Evolutionary conservation across 2,329 filamentous ascomycete species (phyloP), one percentile per base, ranked within the genome.

Genomic region (Alternaria gaisen): DNA sequence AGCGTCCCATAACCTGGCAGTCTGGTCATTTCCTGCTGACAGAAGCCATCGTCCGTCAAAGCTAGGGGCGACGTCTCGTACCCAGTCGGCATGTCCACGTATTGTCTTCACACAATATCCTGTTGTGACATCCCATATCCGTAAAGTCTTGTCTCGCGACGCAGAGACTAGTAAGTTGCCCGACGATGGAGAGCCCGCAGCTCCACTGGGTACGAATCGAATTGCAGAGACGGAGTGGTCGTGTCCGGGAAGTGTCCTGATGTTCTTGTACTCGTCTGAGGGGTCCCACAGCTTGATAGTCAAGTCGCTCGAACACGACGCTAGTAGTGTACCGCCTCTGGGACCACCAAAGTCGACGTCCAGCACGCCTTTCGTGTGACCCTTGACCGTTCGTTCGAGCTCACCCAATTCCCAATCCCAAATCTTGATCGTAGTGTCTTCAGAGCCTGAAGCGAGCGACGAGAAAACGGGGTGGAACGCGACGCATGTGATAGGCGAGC

Each of bases 331-430:
- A 32, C 88, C 90, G 42, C 92, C 91, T 73, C 91, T 85, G 1
- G 93, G 93, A 0, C 94, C 94, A 38, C 94, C 94, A 80, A 91
- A 97, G 73, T 97, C 94, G 36, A 97, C 88, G 75, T 97, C 93
- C 28, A 95, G 81, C 1, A 97, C 93, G 4, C 92, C 88, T 74
- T 91, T 93, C 5, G 93, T 97, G 74, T 97, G 94, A 1, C 93
- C 93, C 76, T 97, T 97, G 58, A 97, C 86, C 0, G 94, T 97
- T 64, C 90, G 84, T 77, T 97, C 94, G 4, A 97, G 84, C 79
- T 97, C 94, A 48, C 94, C 94, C 24, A 96, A 81, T 73, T 97
- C 94, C 91, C 93, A 97, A 74, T 97, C 94, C 94, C 94, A 97
- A 56, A 97, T 94, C 74, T 97, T 97, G 78, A 98, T 97, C 8